Percentiles rank a stretch among this genome's conserved stretches.
Evolutionary conservation across 305 asterid genomes (phyloP).

Genomic region (Fraxinus velutina): DNA sequence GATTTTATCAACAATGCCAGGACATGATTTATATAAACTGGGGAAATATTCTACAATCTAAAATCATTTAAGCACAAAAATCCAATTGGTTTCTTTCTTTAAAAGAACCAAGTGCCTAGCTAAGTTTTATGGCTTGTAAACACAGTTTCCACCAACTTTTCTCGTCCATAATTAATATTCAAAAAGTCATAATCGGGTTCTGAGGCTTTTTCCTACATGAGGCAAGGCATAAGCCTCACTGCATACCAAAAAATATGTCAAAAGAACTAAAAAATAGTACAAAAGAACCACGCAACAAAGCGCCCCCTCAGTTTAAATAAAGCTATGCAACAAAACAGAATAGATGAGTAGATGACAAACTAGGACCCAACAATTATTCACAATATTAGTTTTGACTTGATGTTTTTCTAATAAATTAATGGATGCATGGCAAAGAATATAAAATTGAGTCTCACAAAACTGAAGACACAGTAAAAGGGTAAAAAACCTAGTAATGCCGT

Average conservation of each 20-base stretch:
- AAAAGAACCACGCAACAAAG: background rate
- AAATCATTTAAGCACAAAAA: background rate
- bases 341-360: background rate
- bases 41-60: background rate
- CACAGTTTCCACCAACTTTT: conserved; percentile 4
- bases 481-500: background rate
- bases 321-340: background rate
- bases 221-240: background rate
- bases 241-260: background rate
- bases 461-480: background rate
- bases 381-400: background rate
- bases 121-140: conserved; percentile 5
- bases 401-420: background rate
- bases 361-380: background rate
- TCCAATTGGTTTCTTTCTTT: background rate
- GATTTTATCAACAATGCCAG: background rate
- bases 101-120: background rate
- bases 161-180: background rate
- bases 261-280: background rate
- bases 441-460: background rate
- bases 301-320: background rate
- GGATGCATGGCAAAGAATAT: background rate
- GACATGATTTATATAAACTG: background rate
- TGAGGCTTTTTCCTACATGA: background rate
- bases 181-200: background rate